Conservation (phyloP, 192 early-diverging fungal species). For the Podila epigama region DNA sequence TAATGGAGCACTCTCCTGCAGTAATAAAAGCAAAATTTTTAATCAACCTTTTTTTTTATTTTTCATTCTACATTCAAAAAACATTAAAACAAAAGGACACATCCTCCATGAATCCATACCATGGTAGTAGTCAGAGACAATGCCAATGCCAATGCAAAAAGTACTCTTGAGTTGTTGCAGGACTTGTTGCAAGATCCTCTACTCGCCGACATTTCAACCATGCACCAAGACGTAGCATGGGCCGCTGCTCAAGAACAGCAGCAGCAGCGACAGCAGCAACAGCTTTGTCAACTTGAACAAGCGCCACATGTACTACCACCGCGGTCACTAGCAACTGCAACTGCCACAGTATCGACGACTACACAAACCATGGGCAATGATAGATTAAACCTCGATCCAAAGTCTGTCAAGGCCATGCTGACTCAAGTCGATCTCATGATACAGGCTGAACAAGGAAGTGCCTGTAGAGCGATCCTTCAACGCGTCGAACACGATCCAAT, state of each 20-base stretch:
- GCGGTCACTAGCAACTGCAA: background rate
- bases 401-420: background rate
- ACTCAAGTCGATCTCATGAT: background rate
- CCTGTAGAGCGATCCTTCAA: background rate
- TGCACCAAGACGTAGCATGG: background rate
- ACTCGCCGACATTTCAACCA: slow-evolving; percentile 81
- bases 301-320: too few species aligned
- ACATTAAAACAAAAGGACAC: background rate
- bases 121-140: background rate
- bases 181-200: slow-evolving; percentile 82
- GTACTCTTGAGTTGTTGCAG: slow-evolving; percentile 92
- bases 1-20: too few species aligned
- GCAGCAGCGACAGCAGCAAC: too few species aligned
- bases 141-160: slow-evolving; percentile 70
- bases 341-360: background rate
- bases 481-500: background rate
- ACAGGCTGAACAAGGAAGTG: background rate
- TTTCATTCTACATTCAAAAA: too few species aligned
- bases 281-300: too few species aligned
- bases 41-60: too few species aligned
- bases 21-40: too few species aligned
- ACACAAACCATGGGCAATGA: slow-evolving; percentile 31
- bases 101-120: background rate
- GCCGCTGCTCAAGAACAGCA: too few species aligned
- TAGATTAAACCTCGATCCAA: too few species aligned